Evolutionary conservation across 768 basidiomycete species (phyloP).

Genomic region (Mycena galopus): DNA sequence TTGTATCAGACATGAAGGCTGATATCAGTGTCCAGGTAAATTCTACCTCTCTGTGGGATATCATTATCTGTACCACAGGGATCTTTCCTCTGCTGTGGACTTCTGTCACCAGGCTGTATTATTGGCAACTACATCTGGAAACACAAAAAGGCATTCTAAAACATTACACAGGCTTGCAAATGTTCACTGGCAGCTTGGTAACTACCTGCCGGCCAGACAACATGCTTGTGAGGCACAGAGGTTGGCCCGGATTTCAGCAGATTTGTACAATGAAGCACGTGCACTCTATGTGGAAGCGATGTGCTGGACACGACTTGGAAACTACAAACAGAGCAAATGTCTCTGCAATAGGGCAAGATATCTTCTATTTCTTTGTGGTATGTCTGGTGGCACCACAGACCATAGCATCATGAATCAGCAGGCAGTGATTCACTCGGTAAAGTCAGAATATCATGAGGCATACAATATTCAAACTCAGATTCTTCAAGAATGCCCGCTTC

Average conservation of each 20-base stretch:
- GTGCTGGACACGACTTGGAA: not conserved
- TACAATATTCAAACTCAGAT: not conserved
- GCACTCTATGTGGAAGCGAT: not conserved
- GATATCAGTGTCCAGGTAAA: not conserved
- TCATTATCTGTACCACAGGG: not conserved
- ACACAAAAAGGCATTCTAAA: not conserved
- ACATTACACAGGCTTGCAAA: not conserved
- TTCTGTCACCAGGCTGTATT: not conserved
- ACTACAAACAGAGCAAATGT: not conserved
- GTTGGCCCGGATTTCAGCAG: not conserved
- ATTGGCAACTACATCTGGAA: not conserved
- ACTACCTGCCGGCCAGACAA: not conserved
- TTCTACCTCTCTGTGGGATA: not conserved
- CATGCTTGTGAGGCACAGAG: not conserved
- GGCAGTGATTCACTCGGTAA: not conserved
- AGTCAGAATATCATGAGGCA: not conserved
- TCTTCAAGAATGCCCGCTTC: not conserved
- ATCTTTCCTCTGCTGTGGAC: not conserved
- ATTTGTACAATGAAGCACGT: not conserved
- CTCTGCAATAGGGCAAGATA: not conserved
- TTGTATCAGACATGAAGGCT: not conserved
- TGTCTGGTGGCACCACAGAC: not conserved
- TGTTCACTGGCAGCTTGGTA: not conserved
- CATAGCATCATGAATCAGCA: not conserved
- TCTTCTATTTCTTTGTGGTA: not conserved